Evolutionary conservation across 768 basidiomycete species (phyloP).

Genomic region (Phaeotremella fagi): DNA sequence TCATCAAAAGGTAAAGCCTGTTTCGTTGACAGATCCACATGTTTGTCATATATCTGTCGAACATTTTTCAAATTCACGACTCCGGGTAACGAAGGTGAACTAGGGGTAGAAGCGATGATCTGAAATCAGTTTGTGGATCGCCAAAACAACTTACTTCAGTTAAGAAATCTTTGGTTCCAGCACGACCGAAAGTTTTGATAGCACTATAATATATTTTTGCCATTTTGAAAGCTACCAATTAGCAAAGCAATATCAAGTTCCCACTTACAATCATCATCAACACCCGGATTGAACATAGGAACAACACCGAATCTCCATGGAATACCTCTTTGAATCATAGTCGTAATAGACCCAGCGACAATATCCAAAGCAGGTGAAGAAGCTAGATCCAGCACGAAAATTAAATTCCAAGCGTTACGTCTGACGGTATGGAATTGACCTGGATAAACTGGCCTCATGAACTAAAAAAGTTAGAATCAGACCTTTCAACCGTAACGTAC

Average conservation of each 20-base stretch:
- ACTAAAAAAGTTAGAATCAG: slow-evolving; percentile 49
- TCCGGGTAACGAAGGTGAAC: slow-evolving; percentile 15
- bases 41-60: slow-evolving; percentile 22
- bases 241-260: neutral
- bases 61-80: slow-evolving; percentile 20
- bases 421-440: slow-evolving; percentile 71
- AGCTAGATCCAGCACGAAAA: slow-evolving; percentile 77
- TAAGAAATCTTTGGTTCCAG: slow-evolving; percentile 62
- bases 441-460: slow-evolving; percentile 72
- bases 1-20: slow-evolving; percentile 33
- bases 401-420: slow-evolving; percentile 75
- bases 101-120: slow-evolving; percentile 21
- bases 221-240: slow-evolving; percentile 66
- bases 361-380: slow-evolving; percentile 59
- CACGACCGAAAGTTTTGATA: slow-evolving; percentile 60
- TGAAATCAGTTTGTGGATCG: neutral
- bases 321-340: slow-evolving; percentile 65
- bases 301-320: slow-evolving; percentile 85
- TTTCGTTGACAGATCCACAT: slow-evolving; percentile 15
- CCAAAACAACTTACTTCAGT: slow-evolving; percentile 50
- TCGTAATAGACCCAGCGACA: slow-evolving; percentile 61
- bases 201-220: slow-evolving; percentile 68
- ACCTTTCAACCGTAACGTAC: slow-evolving; percentile 7
- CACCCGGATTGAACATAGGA: slow-evolving; percentile 57
- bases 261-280: slow-evolving; percentile 48